phyloP scores from a whole-genome alignment of 495 filamentous ascomycete species.

The Xylaria venustula region DNA sequence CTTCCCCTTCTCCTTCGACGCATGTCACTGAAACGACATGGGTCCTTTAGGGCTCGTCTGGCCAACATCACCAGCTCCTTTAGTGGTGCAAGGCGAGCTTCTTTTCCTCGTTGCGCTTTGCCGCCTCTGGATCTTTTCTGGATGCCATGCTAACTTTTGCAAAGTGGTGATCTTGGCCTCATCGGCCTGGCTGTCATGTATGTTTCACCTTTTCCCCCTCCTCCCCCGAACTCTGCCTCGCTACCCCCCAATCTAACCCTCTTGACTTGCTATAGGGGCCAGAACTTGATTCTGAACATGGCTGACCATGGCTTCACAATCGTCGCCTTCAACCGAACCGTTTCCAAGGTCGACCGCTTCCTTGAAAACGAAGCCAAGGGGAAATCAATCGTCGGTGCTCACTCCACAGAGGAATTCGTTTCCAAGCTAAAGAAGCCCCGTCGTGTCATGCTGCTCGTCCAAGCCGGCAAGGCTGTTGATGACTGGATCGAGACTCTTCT shows the following conservation, averaged over 20 bases:
- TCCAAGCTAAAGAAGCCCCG: slow-evolving; percentile 94
- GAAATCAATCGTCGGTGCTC: slow-evolving; percentile 89
- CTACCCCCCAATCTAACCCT: not conserved
- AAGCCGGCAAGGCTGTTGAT: slow-evolving; percentile 96
- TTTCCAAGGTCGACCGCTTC: slow-evolving; percentile 96
- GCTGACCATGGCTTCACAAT: slow-evolving; percentile 96
- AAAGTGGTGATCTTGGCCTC: slow-evolving; percentile 89
- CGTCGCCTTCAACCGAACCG: slow-evolving; percentile 96
- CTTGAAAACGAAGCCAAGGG: slow-evolving; percentile 91
- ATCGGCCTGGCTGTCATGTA: slow-evolving; percentile 99
- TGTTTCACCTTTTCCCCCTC: slow-evolving; percentile 20
- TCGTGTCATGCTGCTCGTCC: slow-evolving; percentile 95
- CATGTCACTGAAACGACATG: slow-evolving; percentile 49
- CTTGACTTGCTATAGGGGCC: slow-evolving; percentile 43
- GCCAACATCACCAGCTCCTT: slow-evolving; percentile 71
- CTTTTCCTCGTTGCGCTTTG: slow-evolving; percentile 26
- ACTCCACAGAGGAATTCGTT: slow-evolving; percentile 91
- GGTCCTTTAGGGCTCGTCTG: slow-evolving; percentile 79
- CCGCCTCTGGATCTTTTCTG: slow-evolving; percentile 16
- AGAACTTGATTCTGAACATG: slow-evolving; percentile 99
- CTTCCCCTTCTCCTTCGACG: slow-evolving; percentile 14
- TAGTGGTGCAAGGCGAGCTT: slow-evolving; percentile 51
- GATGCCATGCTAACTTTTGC: slow-evolving; percentile 48
- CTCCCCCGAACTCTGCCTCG: not conserved
- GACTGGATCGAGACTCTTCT: slow-evolving; percentile 97